Evolutionary conservation across 1,284 basidiomycete genomes (phyloP).

Genomic region (Irpex sp.): DNA sequence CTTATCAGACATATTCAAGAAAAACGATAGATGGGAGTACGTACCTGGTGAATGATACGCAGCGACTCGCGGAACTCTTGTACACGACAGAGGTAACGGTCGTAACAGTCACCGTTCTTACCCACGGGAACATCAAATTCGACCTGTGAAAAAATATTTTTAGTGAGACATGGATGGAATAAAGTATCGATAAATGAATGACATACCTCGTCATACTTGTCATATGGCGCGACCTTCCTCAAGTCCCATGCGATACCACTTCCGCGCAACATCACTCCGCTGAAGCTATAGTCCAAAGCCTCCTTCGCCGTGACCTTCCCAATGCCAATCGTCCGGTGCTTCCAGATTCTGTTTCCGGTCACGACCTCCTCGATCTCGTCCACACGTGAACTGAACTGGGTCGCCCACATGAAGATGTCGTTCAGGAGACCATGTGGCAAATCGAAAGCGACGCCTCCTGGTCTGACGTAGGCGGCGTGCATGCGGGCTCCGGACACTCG

Average conservation of each 20-base stretch:
- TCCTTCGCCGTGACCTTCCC: slow-evolving; percentile 91
- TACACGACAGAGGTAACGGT: slow-evolving; percentile 93
- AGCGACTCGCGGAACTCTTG: slow-evolving; percentile 98
- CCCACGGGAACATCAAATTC: slow-evolving; percentile 98
- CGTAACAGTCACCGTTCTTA: slow-evolving; percentile 96
- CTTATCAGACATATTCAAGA: not conserved
- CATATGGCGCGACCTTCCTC: slow-evolving; percentile 90
- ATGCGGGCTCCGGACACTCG: slow-evolving; percentile 97
- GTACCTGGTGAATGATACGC: slow-evolving; percentile 80
- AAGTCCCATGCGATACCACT: slow-evolving; percentile 96
- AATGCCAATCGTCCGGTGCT: slow-evolving; percentile 88
- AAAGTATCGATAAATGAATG: not conserved
- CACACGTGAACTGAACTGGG: slow-evolving; percentile 87
- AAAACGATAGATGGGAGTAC: slow-evolving; percentile 6
- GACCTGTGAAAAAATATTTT: slow-evolving; percentile 46
- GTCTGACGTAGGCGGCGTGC: slow-evolving; percentile 97
- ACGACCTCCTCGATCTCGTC: slow-evolving; percentile 99
- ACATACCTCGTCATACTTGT: slow-evolving; percentile 89
- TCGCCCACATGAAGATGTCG: slow-evolving; percentile 98
- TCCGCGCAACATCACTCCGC: slow-evolving; percentile 95
- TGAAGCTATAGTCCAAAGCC: slow-evolving; percentile 92
- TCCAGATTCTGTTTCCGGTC: slow-evolving; percentile 98
- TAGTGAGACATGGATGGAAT: not conserved
- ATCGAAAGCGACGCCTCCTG: slow-evolving; percentile 97
- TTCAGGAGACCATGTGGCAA: slow-evolving; percentile 94